Base-by-base conservation (phyloP, 2,329 filamentous ascomycete genomes). In the Phaeoacremonium minimum region DNA sequence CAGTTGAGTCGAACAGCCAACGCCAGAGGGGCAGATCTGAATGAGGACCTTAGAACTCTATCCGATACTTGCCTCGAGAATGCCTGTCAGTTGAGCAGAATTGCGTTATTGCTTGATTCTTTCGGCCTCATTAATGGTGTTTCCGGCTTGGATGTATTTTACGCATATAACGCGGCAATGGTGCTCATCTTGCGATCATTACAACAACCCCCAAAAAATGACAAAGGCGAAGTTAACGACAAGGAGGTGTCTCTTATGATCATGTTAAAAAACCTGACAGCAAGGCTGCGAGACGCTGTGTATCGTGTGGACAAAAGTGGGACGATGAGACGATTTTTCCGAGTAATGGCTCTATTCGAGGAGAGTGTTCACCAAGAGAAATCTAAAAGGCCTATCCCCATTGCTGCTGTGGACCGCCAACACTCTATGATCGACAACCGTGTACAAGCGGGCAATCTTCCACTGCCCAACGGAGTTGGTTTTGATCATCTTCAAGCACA, bases 81-180 rank as follows among this genome's bases (percentile, higher is more conserved):
- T 22, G 57, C 58, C 12, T 52, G 47, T 6, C 57, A 59, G 30
- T 42, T 62, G 28, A 48, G 53, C 15, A 50, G 50, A 6, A 40
- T 60, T 0, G 48, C 55, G 30, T 46, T 60, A 12, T 45, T 63
- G 1, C 50, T 63, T 0, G 51, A 58, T 22, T 48, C 46, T 4
- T 58, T 60, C 28, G 45, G 51, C 15, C 46, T 57, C 1, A 33
- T 63, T 6, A 56, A 60, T 32, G 57, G 60, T 2, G 43, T 58
- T 7, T 57, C 57, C 1, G 56, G 56, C 2, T 45, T 60, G 1
- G 60, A 63, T 18, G 46, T 60, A 3, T 62, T 59, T 22, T 62
- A 62, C 34, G 49, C 53, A 20, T 60, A 60, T 38, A 59, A 52
- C 30, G 52, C 56, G 2, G 50, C 50, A 2, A 60, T 62, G 53